These are phyloP conservation scores for Amniculicola lignicola DNA, from an alignment of 495 filamentous ascomycete genomes.

Conservation along the genomic window DNA sequence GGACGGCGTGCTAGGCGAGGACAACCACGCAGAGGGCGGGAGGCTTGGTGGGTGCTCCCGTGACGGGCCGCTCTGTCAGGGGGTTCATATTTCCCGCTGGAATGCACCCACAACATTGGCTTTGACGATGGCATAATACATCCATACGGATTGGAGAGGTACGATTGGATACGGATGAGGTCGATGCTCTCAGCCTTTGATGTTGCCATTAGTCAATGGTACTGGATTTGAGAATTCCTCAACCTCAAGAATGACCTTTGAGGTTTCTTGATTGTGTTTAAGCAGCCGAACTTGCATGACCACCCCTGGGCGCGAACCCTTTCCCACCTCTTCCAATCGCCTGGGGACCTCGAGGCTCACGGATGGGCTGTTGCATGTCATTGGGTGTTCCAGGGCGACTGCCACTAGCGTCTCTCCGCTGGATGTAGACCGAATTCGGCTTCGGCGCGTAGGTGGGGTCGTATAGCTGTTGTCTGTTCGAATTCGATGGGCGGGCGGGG, in stretches of 20 bases:
- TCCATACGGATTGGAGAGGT: too few species aligned
- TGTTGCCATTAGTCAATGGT: too few species aligned
- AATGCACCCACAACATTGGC: too few species aligned
- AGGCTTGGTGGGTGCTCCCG: too few species aligned
- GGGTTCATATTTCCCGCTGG: too few species aligned
- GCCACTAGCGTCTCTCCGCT: conserved; percentile 50
- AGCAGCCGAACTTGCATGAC: conserved; percentile 3
- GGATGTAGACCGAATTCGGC: conserved; percentile 52
- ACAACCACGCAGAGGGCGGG: too few species aligned
- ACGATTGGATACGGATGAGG: too few species aligned
- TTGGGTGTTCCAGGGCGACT: conserved; percentile 45
- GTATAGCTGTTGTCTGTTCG: conserved; percentile 60
- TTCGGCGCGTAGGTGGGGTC: conserved; percentile 69
- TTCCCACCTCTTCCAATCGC: conserved; percentile 71
- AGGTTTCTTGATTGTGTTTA: neutral
- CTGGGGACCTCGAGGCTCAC: conserved; percentile 73
- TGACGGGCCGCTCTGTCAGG: too few species aligned
- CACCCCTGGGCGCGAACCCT: conserved; percentile 55
- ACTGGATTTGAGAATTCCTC: too few species aligned
- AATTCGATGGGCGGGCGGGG: conserved; percentile 39
- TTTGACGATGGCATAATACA: too few species aligned
- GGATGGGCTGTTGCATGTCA: conserved; percentile 58
- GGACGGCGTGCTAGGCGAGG: neutral
- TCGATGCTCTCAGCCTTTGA: too few species aligned
- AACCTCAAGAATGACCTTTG: too few species aligned